Conservation (phyloP, 495 filamentous ascomycete genomes). For the Trichoderma reesei region DNA sequence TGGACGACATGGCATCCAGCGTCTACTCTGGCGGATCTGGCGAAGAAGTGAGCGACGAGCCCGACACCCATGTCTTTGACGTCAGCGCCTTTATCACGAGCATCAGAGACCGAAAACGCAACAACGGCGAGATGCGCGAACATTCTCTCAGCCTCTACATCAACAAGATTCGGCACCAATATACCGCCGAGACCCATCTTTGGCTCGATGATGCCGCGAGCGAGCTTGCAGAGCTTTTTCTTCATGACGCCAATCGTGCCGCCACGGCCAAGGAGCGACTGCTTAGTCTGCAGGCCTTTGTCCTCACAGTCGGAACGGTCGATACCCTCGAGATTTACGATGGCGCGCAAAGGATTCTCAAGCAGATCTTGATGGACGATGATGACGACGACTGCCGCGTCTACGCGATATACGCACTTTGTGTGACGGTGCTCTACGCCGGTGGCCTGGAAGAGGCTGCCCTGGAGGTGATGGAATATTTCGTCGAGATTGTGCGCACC, state of each 20-base stretch:
- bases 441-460: conserved; percentile 63
- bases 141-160: conserved; percentile 16
- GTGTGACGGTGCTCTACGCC: conserved; percentile 64
- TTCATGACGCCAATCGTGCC: conserved; percentile 26
- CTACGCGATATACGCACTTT: conserved; percentile 65
- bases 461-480: conserved; percentile 68
- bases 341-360: conserved; percentile 51
- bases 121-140: conserved; percentile 71
- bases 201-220: conserved; percentile 4
- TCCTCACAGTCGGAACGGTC: conserved; percentile 63
- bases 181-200: conserved; percentile 5
- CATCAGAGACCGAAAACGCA: conserved; percentile 78
- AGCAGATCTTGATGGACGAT: conserved; percentile 60
- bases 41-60: conserved; percentile 54
- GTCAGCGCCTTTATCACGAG: conserved; percentile 45
- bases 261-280: conserved; percentile 63
- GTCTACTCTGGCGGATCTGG: conserved; percentile 46
- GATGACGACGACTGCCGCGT: conserved; percentile 55
- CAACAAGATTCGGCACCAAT: conserved; percentile 4
- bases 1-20: neutral
- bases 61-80: neutral
- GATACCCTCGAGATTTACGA: conserved; percentile 63
- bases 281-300: conserved; percentile 64
- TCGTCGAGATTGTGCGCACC: conserved; percentile 77
- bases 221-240: conserved; percentile 2